A percentile compares a stretch with the other conserved stretches of the same genome.
phyloP scores from a whole-genome alignment of 768 basidiomycete species.

The Leccinellum albellum region DNA sequence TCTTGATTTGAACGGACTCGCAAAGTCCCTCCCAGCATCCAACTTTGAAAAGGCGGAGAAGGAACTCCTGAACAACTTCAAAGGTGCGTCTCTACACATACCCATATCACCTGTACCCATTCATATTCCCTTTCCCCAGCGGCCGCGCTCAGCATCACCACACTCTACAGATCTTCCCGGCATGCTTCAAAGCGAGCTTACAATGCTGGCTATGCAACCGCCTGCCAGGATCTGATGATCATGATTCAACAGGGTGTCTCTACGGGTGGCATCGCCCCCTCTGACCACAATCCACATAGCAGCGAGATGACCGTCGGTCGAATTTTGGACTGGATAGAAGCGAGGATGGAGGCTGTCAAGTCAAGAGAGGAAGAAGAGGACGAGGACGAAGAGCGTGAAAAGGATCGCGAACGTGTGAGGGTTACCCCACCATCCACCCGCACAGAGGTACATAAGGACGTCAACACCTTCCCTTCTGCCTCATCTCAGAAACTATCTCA shows the following conservation, averaged over 20 bases:
- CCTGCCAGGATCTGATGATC: conserved; percentile 74
- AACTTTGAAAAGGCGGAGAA: conserved; percentile 76
- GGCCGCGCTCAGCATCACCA: conserved; percentile 81
- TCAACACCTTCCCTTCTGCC: conserved; percentile 14
- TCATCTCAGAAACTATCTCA: conserved; percentile 19
- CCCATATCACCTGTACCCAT: background rate
- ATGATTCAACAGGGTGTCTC: conserved; percentile 86
- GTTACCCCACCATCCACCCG: conserved; percentile 21
- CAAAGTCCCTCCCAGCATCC: conserved; percentile 65
- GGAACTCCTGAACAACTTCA: conserved; percentile 76
- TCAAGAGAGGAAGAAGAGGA: conserved; percentile 78
- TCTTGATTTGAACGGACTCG: conserved; percentile 76
- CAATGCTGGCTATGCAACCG: conserved; percentile 74
- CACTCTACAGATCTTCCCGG: conserved; percentile 75
- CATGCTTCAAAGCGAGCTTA: conserved; percentile 76
- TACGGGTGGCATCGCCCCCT: conserved; percentile 43
- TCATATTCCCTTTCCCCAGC: conserved; percentile 42
- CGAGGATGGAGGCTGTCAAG: conserved; percentile 71
- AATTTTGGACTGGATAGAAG: conserved; percentile 85
- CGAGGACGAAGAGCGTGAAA: conserved; percentile 72
- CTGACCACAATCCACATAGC: conserved; percentile 42
- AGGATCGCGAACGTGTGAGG: conserved; percentile 42
- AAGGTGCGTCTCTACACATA: conserved; percentile 43
- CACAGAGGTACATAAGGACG: conserved; percentile 19
- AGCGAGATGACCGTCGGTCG: conserved; percentile 71